phyloP scores from a whole-genome alignment of 2,329 filamentous ascomycete species.

The Trichophyton schoenleinii region DNA sequence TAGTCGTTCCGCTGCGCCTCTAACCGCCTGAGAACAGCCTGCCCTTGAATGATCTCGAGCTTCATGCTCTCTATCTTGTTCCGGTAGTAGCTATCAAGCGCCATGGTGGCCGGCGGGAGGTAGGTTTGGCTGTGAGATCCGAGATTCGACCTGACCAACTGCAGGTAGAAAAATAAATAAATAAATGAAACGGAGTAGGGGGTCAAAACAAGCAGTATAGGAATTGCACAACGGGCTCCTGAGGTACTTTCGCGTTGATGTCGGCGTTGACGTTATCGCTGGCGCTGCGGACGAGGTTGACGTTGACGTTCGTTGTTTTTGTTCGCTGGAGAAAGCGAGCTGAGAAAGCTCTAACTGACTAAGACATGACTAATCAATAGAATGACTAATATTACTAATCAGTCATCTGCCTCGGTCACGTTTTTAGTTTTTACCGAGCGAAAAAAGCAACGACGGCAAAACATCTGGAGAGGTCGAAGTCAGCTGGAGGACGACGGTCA shows the following conservation, averaged over 20 bases:
- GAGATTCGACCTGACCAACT: not conserved
- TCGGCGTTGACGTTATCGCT: not conserved
- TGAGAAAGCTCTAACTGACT: not conserved
- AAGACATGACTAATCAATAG: not conserved
- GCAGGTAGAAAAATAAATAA: not conserved
- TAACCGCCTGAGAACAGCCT: constrained; percentile 83
- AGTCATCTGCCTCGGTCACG: not conserved
- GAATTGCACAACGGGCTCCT: not conserved
- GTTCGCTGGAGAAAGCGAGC: not conserved
- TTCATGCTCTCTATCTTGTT: constrained; percentile 99
- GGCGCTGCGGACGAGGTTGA: not conserved
- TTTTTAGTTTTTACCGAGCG: not conserved
- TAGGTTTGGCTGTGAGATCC: not conserved
- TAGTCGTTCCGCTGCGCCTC: constrained; percentile 99
- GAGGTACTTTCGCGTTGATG: not conserved
- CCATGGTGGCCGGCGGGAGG: constrained; percentile 54
- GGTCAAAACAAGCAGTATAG: not conserved
- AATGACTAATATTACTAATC: not conserved
- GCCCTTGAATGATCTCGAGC: constrained; percentile 98
- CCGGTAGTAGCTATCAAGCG: constrained; percentile 97
- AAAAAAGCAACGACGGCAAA: not conserved
- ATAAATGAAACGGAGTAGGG: not conserved
- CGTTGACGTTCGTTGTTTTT: not conserved
- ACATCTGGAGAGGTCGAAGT: not conserved
- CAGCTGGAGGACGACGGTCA: not conserved